Conservation (phyloP, 352 stramenopile genomes). For the Pythium volutum region DNA sequence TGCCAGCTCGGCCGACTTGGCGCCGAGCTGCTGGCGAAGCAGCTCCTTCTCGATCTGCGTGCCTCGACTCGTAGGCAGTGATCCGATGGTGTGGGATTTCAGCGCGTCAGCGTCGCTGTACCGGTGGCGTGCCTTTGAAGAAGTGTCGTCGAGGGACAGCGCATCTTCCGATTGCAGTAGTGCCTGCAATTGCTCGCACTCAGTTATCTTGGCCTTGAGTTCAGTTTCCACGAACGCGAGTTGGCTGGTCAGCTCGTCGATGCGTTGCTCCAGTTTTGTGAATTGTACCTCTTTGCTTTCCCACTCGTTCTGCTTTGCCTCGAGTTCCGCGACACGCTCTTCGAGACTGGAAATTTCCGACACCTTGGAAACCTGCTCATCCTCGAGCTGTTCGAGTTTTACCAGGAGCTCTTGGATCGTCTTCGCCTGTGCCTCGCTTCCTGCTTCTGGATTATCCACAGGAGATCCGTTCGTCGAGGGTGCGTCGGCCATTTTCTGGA, state of each 20-base stretch:
- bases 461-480: not conserved
- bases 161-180: slow-evolving; percentile 9
- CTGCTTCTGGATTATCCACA: not conserved
- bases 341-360: slow-evolving; percentile 51
- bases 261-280: slow-evolving; percentile 35
- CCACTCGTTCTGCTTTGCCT: slow-evolving; percentile 37
- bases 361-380: slow-evolving; percentile 53
- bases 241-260: slow-evolving; percentile 51
- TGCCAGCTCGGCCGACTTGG: slow-evolving; percentile 45
- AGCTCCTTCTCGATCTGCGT: slow-evolving; percentile 39
- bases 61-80: slow-evolving; percentile 1
- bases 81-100: not conserved
- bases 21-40: slow-evolving; percentile 47
- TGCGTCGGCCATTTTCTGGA: slow-evolving; percentile 11
- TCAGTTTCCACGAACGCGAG: slow-evolving; percentile 50
- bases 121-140: not conserved
- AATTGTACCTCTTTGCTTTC: slow-evolving; percentile 39
- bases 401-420: slow-evolving; percentile 34
- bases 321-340: slow-evolving; percentile 52
- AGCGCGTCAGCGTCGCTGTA: slow-evolving; percentile 10
- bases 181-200: slow-evolving; percentile 45
- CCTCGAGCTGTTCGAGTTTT: slow-evolving; percentile 60
- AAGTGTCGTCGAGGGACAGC: not conserved
- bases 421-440: not conserved
- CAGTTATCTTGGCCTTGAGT: slow-evolving; percentile 42